These are phyloP conservation scores for Microdochium trichocladiopsis DNA, from an alignment of 2,329 filamentous ascomycete genomes.

Conservation along the genomic window DNA sequence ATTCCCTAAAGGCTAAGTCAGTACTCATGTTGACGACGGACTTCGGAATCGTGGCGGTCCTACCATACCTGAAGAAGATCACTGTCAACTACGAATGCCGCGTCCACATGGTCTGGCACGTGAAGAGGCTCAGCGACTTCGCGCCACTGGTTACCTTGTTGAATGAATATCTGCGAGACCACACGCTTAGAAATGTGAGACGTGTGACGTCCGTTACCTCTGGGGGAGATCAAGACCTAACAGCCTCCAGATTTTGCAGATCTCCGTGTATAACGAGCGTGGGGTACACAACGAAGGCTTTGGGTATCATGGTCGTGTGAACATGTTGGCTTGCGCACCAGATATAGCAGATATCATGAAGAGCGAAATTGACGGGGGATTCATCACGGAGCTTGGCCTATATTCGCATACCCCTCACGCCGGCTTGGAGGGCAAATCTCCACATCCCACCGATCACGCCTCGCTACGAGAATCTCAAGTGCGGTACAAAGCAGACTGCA, in stretches of 20 bases:
- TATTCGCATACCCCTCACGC: background rate
- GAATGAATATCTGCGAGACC: background rate
- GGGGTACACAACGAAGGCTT: background rate
- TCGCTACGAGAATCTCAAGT: too few species aligned
- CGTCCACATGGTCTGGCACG: background rate
- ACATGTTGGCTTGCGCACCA: background rate
- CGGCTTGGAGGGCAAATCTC: background rate
- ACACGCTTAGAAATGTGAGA: background rate
- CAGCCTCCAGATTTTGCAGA: background rate
- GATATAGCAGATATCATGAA: background rate
- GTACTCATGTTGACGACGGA: background rate
- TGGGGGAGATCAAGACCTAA: background rate
- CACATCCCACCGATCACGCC: background rate
- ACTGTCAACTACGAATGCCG: background rate
- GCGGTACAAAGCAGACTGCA: too few species aligned
- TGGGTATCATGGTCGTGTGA: background rate
- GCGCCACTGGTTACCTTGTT: background rate
- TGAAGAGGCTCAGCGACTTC: background rate
- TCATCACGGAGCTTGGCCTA: background rate
- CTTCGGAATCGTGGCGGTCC: too few species aligned
- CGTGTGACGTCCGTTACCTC: background rate
- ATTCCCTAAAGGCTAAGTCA: background rate
- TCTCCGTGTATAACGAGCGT: background rate
- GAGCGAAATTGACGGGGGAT: background rate
- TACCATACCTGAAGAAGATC: background rate